Conservation (phyloP, 805 yeast genomes). For the Kazachstania viticola region DNA sequence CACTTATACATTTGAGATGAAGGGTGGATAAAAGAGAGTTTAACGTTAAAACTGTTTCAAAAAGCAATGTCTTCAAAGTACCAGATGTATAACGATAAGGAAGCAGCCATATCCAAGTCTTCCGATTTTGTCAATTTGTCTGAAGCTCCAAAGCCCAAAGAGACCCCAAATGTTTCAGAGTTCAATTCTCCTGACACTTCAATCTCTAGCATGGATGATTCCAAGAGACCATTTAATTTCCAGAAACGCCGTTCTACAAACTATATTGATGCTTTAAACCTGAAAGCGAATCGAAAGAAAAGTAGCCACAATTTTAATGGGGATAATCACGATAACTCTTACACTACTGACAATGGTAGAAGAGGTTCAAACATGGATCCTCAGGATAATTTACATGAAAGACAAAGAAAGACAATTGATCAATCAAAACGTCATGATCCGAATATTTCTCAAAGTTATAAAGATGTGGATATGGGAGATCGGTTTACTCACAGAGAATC, state of each 20-base stretch:
- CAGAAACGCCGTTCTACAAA: constrained; percentile 13
- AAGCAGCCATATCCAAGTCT: constrained; percentile 2
- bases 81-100: too few relatives aligned
- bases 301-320: neutral
- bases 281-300: constrained; percentile 1
- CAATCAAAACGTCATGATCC: neutral
- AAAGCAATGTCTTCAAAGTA: too few relatives aligned
- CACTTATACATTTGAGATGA: too few relatives aligned
- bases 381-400: constrained; percentile 8
- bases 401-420: constrained; percentile 1
- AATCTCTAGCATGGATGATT: too few relatives aligned
- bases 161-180: constrained; percentile 9
- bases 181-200: neutral
- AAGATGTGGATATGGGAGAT: constrained; percentile 9
- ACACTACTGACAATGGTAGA: constrained; percentile 3
- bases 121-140: constrained; percentile 13
- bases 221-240: constrained; percentile 1
- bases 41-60: too few relatives aligned
- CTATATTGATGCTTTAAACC: constrained; percentile 10
- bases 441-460: neutral
- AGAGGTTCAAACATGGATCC: constrained; percentile 6
- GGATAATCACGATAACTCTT: neutral
- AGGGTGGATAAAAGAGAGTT: too few relatives aligned
- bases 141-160: constrained; percentile 15
- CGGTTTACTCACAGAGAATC: neutral